phyloP scores from a whole-genome alignment of 345 rosid genomes.

The Ceriops zippeliana region DNA sequence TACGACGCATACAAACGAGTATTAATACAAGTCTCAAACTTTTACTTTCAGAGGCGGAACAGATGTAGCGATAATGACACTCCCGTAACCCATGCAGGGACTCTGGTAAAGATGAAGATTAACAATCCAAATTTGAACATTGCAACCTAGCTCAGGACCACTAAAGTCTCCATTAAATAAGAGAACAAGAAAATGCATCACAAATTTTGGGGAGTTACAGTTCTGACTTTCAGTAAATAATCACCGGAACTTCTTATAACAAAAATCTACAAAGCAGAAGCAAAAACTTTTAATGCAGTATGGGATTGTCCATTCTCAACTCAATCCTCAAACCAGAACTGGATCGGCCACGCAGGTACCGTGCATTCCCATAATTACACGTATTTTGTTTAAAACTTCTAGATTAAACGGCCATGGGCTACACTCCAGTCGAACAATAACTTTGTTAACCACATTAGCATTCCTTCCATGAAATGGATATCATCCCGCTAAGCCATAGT shows the following conservation, averaged over 20 bases:
- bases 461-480: background rate
- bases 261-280: background rate
- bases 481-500: slow-evolving; percentile 69
- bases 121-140: background rate
- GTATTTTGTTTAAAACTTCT: too few species aligned
- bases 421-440: background rate
- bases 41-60: background rate
- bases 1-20: too few species aligned
- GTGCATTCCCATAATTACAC: background rate
- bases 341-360: slow-evolving; percentile 5
- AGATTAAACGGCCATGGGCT: background rate
- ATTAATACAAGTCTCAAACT: too few species aligned
- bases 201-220: background rate
- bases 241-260: background rate
- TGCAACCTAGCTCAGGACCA: background rate
- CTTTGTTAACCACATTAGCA: slow-evolving; percentile 17
- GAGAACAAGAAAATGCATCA: background rate
- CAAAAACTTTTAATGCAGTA: slow-evolving; percentile 11
- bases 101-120: background rate
- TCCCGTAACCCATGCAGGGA: background rate
- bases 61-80: background rate
- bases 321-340: slow-evolving; percentile 3
- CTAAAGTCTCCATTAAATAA: background rate
- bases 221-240: too few species aligned
- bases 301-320: background rate